These are phyloP conservation scores for Alternaria triticina DNA, from an alignment of 2,329 filamentous ascomycete species.

Conservation along the genomic window DNA sequence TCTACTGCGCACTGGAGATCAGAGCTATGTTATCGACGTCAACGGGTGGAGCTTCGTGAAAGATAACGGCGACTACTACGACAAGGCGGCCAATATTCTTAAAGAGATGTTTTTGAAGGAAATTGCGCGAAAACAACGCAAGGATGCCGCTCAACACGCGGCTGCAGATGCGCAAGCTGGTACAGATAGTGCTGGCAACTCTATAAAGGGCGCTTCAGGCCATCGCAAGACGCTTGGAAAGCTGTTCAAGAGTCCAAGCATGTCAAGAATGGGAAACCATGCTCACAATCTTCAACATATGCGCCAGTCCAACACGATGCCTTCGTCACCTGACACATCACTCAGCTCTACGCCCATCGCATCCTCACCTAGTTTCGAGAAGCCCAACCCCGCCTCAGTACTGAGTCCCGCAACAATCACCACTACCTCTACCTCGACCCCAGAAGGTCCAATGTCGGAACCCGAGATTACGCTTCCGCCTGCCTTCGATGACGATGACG, in stretches of 20 bases:
- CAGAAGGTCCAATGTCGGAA: constrained; percentile 35
- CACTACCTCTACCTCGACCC: constrained; percentile 10
- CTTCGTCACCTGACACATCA: constrained; percentile 55
- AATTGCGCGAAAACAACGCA: constrained; percentile 65
- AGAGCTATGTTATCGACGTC: constrained; percentile 97
- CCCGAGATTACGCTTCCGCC: constrained; percentile 41
- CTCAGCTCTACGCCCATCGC: constrained; percentile 51
- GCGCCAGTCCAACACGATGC: constrained; percentile 43
- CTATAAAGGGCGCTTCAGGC: constrained; percentile 43
- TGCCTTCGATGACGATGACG: constrained; percentile 30
- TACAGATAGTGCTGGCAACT: constrained; percentile 21
- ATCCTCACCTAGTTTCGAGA: constrained; percentile 53
- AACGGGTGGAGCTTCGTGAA: constrained; percentile 99
- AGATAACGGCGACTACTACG: constrained; percentile 98
- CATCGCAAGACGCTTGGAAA: constrained; percentile 60
- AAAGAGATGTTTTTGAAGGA: constrained; percentile 88
- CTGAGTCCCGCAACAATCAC: constrained; percentile 23
- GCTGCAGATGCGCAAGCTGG: constrained; percentile 44
- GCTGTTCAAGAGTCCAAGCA: constrained; percentile 69
- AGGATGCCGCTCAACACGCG: constrained; percentile 45
- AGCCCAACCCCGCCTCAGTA: constrained; percentile 30
- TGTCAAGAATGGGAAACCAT: constrained; percentile 62
- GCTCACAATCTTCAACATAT: constrained; percentile 44
- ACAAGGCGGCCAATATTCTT: constrained; percentile 84
- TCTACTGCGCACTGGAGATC: constrained; percentile 82